Evolutionary conservation across 2,329 filamentous ascomycete genomes (phyloP).

Genomic region (Penicillium digitatum): DNA sequence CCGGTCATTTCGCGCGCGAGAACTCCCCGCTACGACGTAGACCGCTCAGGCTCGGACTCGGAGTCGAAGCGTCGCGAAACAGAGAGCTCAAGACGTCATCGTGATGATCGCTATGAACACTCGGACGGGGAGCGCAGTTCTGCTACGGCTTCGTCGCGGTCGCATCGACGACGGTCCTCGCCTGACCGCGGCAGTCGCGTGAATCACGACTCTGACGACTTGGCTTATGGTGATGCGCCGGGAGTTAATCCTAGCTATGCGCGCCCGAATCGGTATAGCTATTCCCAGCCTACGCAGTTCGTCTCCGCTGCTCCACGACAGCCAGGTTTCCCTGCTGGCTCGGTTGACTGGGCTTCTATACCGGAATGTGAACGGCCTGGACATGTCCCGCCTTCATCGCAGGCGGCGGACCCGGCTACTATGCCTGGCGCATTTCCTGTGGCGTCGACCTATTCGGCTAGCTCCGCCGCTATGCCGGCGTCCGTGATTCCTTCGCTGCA

Average conservation of each 20-base stretch:
- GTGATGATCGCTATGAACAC: slow-evolving; percentile 29
- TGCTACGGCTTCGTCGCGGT: slow-evolving; percentile 7
- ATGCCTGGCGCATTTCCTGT: slow-evolving; percentile 35
- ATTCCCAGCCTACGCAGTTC: slow-evolving; percentile 28
- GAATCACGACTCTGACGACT: slow-evolving; percentile 26
- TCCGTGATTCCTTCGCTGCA: slow-evolving; percentile 29
- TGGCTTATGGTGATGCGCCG: slow-evolving; percentile 38
- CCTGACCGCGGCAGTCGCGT: slow-evolving; percentile 21
- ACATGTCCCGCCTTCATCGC: slow-evolving; percentile 40
- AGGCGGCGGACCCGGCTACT: slow-evolving; percentile 14
- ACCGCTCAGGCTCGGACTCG: slow-evolving; percentile 23
- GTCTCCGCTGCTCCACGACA: slow-evolving; percentile 14
- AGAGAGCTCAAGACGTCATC: slow-evolving; percentile 9
- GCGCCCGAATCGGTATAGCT: slow-evolving; percentile 28
- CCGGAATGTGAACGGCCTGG: slow-evolving; percentile 42
- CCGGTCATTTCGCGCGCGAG: slow-evolving; percentile 13
- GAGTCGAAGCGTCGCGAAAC: slow-evolving; percentile 9
- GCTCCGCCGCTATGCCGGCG: slow-evolving; percentile 15
- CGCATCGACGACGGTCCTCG: slow-evolving; percentile 21
- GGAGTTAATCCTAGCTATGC: slow-evolving; percentile 36
- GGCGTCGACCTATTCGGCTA: slow-evolving; percentile 21
- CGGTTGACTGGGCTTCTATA: slow-evolving; percentile 36
- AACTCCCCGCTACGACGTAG: slow-evolving; percentile 20
- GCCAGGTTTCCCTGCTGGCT: slow-evolving; percentile 13
- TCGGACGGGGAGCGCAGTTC: slow-evolving; percentile 21